Evolutionary conservation across 75 land plant species (phyloP), one percentile per base, ranked within the genome.

Genomic region (Isoetes taiwanensis): DNA sequence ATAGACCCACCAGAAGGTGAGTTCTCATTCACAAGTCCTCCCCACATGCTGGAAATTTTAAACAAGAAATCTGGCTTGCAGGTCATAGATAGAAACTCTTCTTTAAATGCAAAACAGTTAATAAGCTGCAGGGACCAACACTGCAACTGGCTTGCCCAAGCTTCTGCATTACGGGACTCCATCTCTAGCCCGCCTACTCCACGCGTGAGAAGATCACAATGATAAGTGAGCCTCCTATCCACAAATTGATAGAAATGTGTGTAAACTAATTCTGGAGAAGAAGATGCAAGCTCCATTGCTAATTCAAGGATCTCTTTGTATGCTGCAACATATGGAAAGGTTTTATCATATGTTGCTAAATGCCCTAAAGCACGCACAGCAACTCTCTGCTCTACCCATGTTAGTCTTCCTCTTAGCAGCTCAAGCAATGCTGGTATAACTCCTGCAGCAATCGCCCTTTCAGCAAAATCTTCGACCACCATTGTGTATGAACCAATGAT

Each of bases 371-470:
- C 97, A 33, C 97, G 75, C 4, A 91, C 84, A 6, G 97, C 94
- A 30, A 91, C 97, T 71, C 97, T 68, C 57, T 91, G 97, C 38
- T 91, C 97, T 61, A 91, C 97, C 97, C 97, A 91, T 24, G 94
- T 91, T 52, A 87, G 54, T 63, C 88, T 69, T 1, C 97, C 97
- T 62, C 94, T 83, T 31, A 91, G 56, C 68, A 91, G 85, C 65
- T 91, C 97, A 61, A 91, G 80, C 32, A 91, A 71, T 28, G 97
- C 81, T 43, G 94, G 73, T 35, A 91, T 79, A 16, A 91, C 94
- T 19, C 88, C 85, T 43, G 97, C 95, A 61, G 64, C 78, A 9
- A 93, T 86, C 34, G 98, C 85, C 34, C 68, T 71, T 70, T 88
- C 95, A 17, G 98, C 98, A 77, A 93, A 93, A 28, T 93, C 98